Evolutionary conservation across 108 stramenopile genomes (phyloP), one percentile per base, ranked within the genome.

Genomic region (Aurantiochytrium sp.): DNA sequence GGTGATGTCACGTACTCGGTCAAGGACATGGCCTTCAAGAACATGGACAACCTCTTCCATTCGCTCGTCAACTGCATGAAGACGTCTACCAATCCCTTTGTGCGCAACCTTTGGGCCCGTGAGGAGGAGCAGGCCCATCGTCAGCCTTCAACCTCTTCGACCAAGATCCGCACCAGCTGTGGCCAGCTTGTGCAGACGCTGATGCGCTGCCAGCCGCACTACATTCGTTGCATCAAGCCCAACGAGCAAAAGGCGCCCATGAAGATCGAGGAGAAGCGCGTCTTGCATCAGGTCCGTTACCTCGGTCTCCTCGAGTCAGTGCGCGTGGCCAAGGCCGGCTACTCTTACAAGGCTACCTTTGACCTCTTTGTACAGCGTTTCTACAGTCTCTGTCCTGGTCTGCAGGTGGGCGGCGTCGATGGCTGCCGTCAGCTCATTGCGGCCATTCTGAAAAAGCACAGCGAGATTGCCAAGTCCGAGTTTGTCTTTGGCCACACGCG

Each of bases 141-240:
- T 28, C 76, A 83, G 76, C 76, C 76, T 43, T 45, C 76, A 43
- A 83, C 76, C 4, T 83, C 76, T 18, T 53, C 49, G 1, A 60
- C 64, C 4, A 91, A 94, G 90, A 94, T 94, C 73, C 69, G 90
- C 60, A 88, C 92, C 6, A 97, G 97, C 90, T 94, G 98, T 4
- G 90, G 91, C 2, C 87, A 93, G 25, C 91, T 92, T 58, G 58
- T 90, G 58, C 10, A 47, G 0, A 59, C 60, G 8, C 58, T 92
- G 3, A 25, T n/a, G 69, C 43, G 59, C 5, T 69, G 58, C 44
- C 23, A 28, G 49, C 90, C 91, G 44, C 87, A 88, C 71, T 90
- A 90, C 51, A 64, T 90, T 58, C 90, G 90, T 14, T 90, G 90
- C 72, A 88, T 90, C 88, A 90, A 90, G 90, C 90, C 90, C n/a